Base-by-base conservation (phyloP, 208 protist genomes). In the Trypanosoma congolense region DNA sequence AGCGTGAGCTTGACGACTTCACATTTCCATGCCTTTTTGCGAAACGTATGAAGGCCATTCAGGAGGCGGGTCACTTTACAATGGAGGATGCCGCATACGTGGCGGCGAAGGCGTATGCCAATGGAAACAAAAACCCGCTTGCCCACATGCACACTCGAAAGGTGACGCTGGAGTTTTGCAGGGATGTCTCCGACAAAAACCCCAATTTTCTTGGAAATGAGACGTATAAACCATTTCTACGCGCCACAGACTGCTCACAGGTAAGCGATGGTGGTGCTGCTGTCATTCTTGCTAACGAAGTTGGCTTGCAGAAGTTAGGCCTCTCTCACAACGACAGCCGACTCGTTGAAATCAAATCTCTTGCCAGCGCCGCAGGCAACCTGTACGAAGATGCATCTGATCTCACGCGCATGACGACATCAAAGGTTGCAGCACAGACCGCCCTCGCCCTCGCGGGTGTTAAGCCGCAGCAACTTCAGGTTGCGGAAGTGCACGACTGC, bases 401-500 rank as follows among this genome's bases (percentile, higher is more conserved):
- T 40, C 66, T 74, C 9, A 90, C 82, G 44, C 61, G 71, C 40
- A 87, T 96, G 79, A 59, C 51, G 42, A 95, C 83, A 24, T 92
- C 83, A 0, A 65, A 43, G 26, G 64, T 69, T 0, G 91, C 88
- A 10, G 85, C 88, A 1, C 80, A 89, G 65, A 70, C 67, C 48
- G 87, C 85, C 8, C 78, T 90, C n/a, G 50, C 67, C 31, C 33
- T 52, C 18, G 85, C 91, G 14, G 75, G 76, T 42, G 59, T 92
- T 26, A 79, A 73, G 54, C 70, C 80, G 8, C 35, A 45, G 0
- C 75, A 91, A 24, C 50, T 94, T 48, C 47, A 92, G 25, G 82
- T 93, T 3, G 83, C 84, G 5, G 88, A 96, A 68, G 80, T 97
- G 40, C 92, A 97, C 68, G 92, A 97, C 74, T 97, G 92, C 77